These are phyloP conservation scores for Juglanconis sp. DNA, from an alignment of 2,329 filamentous ascomycete genomes.

Conservation along the genomic window DNA sequence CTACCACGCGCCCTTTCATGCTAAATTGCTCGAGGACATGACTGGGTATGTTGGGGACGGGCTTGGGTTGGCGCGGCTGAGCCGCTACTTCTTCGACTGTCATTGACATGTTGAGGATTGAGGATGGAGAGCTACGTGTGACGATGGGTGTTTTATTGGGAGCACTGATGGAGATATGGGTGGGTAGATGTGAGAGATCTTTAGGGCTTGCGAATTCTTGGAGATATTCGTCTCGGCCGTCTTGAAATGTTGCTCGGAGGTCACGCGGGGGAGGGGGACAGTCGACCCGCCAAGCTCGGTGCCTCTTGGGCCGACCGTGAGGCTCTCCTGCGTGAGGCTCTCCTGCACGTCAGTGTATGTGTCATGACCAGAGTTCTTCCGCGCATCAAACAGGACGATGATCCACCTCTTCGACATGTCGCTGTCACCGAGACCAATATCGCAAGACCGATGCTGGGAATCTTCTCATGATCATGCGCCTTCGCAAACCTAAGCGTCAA, in stretches of 20 bases:
- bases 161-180: not conserved
- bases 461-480: slow-evolving; percentile 8
- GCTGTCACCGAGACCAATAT: not conserved
- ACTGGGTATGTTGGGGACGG: slow-evolving; percentile 34
- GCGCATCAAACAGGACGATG: too few species aligned
- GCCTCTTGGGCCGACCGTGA: slow-evolving; percentile 3
- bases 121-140: too few species aligned
- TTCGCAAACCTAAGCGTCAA: slow-evolving; percentile 6
- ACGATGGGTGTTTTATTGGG: not conserved
- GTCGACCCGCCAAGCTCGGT: slow-evolving; percentile 9
- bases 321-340: not conserved
- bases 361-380: too few species aligned
- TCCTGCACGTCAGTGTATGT: too few species aligned
- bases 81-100: slow-evolving; percentile 28
- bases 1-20: slow-evolving; percentile 38
- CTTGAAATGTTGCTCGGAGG: not conserved
- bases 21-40: slow-evolving; percentile 44
- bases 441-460: not conserved
- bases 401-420: not conserved
- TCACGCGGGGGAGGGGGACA: not conserved
- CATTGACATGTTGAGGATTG: slow-evolving; percentile 35
- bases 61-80: slow-evolving; percentile 33
- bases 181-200: not conserved
- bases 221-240: too few species aligned
- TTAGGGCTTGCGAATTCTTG: too few species aligned